Evolutionary conservation across 768 basidiomycete genomes (phyloP).

Genomic region (Lyophyllum shimeji): DNA sequence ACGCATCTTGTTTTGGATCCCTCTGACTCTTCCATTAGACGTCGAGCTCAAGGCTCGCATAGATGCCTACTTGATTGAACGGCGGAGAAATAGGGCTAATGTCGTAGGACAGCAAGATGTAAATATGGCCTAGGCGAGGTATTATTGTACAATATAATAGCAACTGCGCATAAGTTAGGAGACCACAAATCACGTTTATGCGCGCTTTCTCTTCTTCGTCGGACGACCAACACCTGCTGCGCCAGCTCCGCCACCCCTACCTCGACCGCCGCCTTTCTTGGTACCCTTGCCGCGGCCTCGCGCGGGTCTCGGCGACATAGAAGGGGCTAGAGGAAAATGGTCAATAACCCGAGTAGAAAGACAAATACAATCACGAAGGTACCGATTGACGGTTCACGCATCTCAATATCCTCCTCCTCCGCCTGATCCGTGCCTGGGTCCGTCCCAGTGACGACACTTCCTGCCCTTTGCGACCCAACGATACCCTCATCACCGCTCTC

Average conservation of each 20-base stretch:
- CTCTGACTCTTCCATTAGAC: slow-evolving; percentile 37
- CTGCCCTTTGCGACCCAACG: slow-evolving; percentile 53
- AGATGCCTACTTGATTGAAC: slow-evolving; percentile 64
- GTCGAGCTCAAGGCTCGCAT: slow-evolving; percentile 73
- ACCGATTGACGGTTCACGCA: slow-evolving; percentile 62
- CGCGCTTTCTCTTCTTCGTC: slow-evolving; percentile 50
- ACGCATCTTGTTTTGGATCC: slow-evolving; percentile 12
- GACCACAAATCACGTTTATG: slow-evolving; percentile 1
- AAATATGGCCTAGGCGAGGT: slow-evolving; percentile 12
- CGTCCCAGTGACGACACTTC: slow-evolving; percentile 69
- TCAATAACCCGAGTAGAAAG: not conserved
- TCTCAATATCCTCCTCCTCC: slow-evolving; percentile 66
- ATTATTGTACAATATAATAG: slow-evolving; percentile 13
- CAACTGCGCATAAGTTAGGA: not conserved
- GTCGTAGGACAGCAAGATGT: slow-evolving; percentile 15
- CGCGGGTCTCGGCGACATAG: slow-evolving; percentile 36
- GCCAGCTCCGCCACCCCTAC: slow-evolving; percentile 24
- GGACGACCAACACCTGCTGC: slow-evolving; percentile 31
- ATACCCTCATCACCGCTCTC: slow-evolving; percentile 77
- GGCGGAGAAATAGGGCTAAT: slow-evolving; percentile 38
- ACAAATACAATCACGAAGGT: slow-evolving; percentile 18
- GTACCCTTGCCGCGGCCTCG: slow-evolving; percentile 33
- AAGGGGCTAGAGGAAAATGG: slow-evolving; percentile 26
- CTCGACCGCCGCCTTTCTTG: slow-evolving; percentile 24
- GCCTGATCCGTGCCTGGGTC: slow-evolving; percentile 69